Evolutionary conservation across 169 alveolate species (phyloP).

Genomic region (Perkinsus chesapeaki): DNA sequence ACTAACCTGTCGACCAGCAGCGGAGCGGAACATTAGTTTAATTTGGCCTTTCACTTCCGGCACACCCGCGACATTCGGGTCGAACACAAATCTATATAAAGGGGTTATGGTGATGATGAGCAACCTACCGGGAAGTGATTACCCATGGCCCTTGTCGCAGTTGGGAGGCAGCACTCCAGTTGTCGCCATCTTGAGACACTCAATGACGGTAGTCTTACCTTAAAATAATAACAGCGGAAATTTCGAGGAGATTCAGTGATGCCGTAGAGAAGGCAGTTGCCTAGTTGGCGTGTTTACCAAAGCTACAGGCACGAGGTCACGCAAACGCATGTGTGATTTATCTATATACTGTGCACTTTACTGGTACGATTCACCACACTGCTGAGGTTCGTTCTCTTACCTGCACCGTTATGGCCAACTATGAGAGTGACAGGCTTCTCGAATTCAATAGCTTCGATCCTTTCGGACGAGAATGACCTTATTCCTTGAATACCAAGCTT

Average conservation of each 20-base stretch:
- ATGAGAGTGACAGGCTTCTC: conserved; percentile 91
- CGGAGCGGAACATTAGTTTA: conserved; percentile 55
- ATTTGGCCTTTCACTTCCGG: conserved; percentile 80
- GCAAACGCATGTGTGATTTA: too few relatives aligned
- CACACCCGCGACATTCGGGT: conserved; percentile 43
- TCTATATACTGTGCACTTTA: too few relatives aligned
- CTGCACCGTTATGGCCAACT: conserved; percentile 97
- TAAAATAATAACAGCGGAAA: background rate
- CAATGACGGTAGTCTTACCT: conserved; percentile 81
- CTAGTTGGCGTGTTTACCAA: too few relatives aligned
- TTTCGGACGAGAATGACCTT: conserved; percentile 85
- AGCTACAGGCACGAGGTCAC: too few relatives aligned
- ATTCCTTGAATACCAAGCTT: conserved; percentile 92
- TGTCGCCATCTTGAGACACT: conserved; percentile 83
- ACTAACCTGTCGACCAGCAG: conserved; percentile 40
- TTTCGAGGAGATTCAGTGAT: background rate
- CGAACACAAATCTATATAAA: background rate
- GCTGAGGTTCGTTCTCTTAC: conserved; percentile 57
- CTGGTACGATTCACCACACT: too few relatives aligned
- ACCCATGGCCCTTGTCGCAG: conserved; percentile 86
- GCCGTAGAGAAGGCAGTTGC: background rate
- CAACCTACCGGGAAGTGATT: conserved; percentile 81
- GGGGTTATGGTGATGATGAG: background rate
- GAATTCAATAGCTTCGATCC: conserved; percentile 79
- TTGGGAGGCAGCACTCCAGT: conserved; percentile 95